A percentile compares a stretch with the other conserved stretches of the same genome.
These are phyloP conservation scores for Lactarius pseudohatsudake DNA, from an alignment of 768 basidiomycete genomes.

Conservation along the genomic window DNA sequence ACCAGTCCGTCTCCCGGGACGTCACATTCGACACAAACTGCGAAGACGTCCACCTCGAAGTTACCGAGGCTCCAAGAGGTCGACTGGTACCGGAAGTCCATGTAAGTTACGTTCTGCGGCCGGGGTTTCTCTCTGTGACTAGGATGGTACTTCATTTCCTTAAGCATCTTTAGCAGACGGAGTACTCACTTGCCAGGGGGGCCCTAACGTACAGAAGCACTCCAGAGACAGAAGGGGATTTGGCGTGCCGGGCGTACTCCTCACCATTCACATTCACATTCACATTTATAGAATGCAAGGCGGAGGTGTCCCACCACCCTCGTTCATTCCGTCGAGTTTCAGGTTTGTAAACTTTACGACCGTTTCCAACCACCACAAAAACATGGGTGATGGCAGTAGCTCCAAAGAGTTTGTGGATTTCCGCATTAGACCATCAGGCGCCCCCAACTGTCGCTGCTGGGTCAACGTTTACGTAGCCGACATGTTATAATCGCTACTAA, in stretches of 20 bases:
- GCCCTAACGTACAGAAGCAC: slow-evolving; percentile 8
- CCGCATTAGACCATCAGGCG: slow-evolving; percentile 16
- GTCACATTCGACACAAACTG: slow-evolving; percentile 10
- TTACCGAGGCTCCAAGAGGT: slow-evolving; percentile 8
- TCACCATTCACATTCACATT: slow-evolving; percentile 16
- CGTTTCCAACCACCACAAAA: slow-evolving; percentile 14
- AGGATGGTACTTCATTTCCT: slow-evolving; percentile 10
- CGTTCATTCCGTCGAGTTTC: slow-evolving; percentile 19
- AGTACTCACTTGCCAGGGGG: slow-evolving; percentile 18
- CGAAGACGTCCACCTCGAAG: slow-evolving; percentile 13
- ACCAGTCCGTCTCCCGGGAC: background rate
- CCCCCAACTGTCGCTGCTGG: slow-evolving; percentile 20
- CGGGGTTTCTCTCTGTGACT: background rate
- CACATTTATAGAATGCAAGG: slow-evolving; percentile 26
- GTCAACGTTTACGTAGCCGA: slow-evolving; percentile 25
- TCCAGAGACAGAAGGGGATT: slow-evolving; percentile 21
- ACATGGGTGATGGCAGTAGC: slow-evolving; percentile 18
- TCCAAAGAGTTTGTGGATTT: slow-evolving; percentile 13
- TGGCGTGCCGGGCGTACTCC: slow-evolving; percentile 18
- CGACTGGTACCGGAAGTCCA: slow-evolving; percentile 20
- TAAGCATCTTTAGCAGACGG: slow-evolving; percentile 13
- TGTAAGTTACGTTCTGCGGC: background rate
- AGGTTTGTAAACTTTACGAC: slow-evolving; percentile 24
- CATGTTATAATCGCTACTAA: slow-evolving; percentile 25
- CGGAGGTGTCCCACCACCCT: slow-evolving; percentile 16